These are phyloP conservation scores for Colletotrichum orbiculare DNA, from an alignment of 2,329 filamentous ascomycete genomes.

Conservation along the genomic window DNA sequence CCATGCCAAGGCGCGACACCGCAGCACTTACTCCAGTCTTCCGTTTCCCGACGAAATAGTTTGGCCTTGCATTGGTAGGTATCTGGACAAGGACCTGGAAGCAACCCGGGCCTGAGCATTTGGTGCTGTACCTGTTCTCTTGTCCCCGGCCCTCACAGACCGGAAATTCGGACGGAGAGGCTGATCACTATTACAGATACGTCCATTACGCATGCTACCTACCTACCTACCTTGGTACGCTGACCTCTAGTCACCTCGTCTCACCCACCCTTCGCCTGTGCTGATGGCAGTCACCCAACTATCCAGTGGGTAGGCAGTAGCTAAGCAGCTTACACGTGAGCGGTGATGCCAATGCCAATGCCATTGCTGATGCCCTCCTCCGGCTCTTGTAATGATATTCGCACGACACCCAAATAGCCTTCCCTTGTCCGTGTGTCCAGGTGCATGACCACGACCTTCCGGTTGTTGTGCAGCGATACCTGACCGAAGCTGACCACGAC, in stretches of 20 bases:
- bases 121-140: constrained; percentile 19
- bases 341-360: neutral
- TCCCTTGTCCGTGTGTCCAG: constrained; percentile 18
- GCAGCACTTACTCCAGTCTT: constrained; percentile 11
- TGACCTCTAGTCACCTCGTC: constrained; percentile 18
- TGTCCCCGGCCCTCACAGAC: constrained; percentile 28
- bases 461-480: constrained; percentile 17
- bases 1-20: too few species aligned
- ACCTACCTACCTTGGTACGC: too few species aligned
- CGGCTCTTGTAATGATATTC: neutral
- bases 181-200: constrained; percentile 21
- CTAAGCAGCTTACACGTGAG: too few species aligned
- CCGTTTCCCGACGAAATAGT: neutral
- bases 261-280: too few species aligned
- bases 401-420: neutral
- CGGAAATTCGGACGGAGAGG: constrained; percentile 3
- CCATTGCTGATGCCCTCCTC: constrained; percentile 2
- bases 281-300: too few species aligned
- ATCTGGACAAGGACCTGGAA: neutral
- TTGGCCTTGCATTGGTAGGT: neutral
- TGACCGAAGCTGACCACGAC: constrained; percentile 11
- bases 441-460: constrained; percentile 10
- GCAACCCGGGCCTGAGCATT: too few species aligned
- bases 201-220: neutral
- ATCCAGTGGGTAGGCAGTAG: too few species aligned